Base-by-base conservation (phyloP, 1,284 basidiomycete species). In the Ustilago esculenta region DNA sequence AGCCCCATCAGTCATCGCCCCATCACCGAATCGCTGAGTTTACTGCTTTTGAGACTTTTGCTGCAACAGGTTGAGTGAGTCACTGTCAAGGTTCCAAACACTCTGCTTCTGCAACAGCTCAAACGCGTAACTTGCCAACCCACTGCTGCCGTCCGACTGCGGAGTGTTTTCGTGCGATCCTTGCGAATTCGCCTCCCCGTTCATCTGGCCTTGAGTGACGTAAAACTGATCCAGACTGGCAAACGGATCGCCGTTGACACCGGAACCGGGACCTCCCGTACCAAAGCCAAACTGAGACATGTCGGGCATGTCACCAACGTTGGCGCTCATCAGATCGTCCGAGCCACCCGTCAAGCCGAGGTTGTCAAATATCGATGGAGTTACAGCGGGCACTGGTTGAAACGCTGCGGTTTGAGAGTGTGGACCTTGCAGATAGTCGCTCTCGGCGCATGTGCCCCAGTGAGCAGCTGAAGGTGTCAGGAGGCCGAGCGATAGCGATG, bases 81-180 rank as follows among this genome's bases (percentile, higher is more conserved):
- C 61, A n/a, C 54, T 44, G 27, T 70, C 60, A 15, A 70, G 27
- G n/a, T 58, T 58, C 67, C 67, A 71, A 3, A 71, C 48, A 30
- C 61, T 65, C 40, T 65, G 61, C 34, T 66, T 71, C 44, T 71
- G 67, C 9, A 71, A 32, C 21, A 71, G 44, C 39, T 71, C 67
- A 24, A 71, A 71, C 14, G 67, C 67, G 20, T 61, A 65, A n/a
- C 27, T 61, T 11, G 61, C 50, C 11, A 71, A 30, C 3, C 50
- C 54, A 18, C 43, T 44, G 29, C 60, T 64, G 1, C 47, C 42
- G 14, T 70, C 67, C 14, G 66, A 69, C 46, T 54, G 54, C 7
- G 59, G 59, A 1, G 59, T 63, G 9, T 46, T 46, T 1, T 17
- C 44, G 7, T 42, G 37, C 21, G 40, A 35, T 18, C 27, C 20